Percentiles rank a stretch among this genome's conserved stretches.
Conservation (phyloP, 1,284 basidiomycete species). For the Microbotryum silenes-acaulis region DNA sequence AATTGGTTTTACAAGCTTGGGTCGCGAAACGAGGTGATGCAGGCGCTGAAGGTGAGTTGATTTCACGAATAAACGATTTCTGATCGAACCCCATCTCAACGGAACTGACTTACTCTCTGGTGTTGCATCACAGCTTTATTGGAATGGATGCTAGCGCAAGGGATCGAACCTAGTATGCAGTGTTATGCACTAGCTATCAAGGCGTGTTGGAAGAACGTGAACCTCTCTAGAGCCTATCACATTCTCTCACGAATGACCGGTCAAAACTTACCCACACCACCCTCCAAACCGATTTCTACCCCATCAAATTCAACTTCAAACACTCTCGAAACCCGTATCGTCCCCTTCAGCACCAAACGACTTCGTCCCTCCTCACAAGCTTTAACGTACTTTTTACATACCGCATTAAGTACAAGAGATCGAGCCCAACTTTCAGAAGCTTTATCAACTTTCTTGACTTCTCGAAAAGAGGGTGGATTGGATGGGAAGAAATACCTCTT, state of each 20-base stretch:
- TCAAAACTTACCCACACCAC: too few species aligned
- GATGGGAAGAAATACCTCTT: too few species aligned
- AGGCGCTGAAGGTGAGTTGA: conserved; percentile 21
- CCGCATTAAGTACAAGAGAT: conserved; percentile 5
- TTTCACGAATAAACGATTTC: too few species aligned
- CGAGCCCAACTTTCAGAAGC: conserved; percentile 8
- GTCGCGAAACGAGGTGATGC: conserved; percentile 14
- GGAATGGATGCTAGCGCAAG: not conserved
- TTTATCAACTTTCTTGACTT: not conserved
- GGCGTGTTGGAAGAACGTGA: conserved; percentile 6
- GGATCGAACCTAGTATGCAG: conserved; percentile 3
- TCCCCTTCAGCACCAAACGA: not conserved
- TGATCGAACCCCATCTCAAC: too few species aligned
- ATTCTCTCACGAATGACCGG: conserved; percentile 8
- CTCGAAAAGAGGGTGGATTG: not conserved
- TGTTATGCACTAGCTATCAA: conserved; percentile 13
- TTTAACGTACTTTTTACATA: not conserved
- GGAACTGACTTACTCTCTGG: too few species aligned
- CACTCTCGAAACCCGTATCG: not conserved
- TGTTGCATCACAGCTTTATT: conserved; percentile 5
- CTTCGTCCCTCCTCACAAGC: not conserved
- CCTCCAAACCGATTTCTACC: too few species aligned
- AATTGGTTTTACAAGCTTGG: conserved; percentile 26
- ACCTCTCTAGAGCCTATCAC: conserved; percentile 3
- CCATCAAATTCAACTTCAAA: not conserved